Evolutionary conservation across 345 rosid species (phyloP).

Genomic region (Gossypium herbaceum): DNA sequence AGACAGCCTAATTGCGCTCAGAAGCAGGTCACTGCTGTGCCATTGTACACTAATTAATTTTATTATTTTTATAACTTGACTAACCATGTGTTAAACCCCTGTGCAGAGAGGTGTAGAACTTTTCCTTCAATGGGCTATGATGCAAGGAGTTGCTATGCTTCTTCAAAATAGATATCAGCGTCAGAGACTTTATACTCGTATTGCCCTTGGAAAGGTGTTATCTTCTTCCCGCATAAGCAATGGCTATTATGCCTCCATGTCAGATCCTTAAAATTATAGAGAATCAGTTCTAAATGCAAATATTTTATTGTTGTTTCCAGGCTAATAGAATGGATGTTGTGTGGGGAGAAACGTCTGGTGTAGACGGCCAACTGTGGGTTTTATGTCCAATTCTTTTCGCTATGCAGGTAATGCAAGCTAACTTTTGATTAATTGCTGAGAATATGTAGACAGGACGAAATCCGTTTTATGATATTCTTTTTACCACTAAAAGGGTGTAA

Average conservation of each 20-base stretch:
- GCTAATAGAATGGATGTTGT: slow-evolving; percentile 99
- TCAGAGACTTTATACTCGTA: slow-evolving; percentile 95
- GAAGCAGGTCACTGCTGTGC: slow-evolving; percentile 64
- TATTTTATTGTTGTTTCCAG: slow-evolving; percentile 32
- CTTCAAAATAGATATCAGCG: slow-evolving; percentile 97
- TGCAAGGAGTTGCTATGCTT: slow-evolving; percentile 99
- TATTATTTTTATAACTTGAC: neutral
- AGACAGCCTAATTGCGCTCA: slow-evolving; percentile 93
- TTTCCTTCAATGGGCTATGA: slow-evolving; percentile 21
- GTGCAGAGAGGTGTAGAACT: slow-evolving; percentile 73
- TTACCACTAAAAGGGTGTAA: neutral
- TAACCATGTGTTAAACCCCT: slow-evolving; percentile 17
- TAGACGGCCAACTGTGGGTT: slow-evolving; percentile 90
- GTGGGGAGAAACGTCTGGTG: slow-evolving; percentile 99
- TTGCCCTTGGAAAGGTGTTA: slow-evolving; percentile 89
- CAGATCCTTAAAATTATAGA: neutral
- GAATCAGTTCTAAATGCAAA: neutral
- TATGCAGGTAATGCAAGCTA: slow-evolving; percentile 61
- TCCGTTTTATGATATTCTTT: neutral
- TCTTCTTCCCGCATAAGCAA: neutral
- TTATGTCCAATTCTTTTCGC: slow-evolving; percentile 87
- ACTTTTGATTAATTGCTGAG: neutral
- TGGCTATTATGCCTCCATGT: slow-evolving; percentile 1
- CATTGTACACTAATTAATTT: slow-evolving; percentile 10
- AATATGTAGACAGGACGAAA: neutral